A percentile compares a stretch with the other conserved stretches of the same genome.
phyloP scores from a whole-genome alignment of 2,329 filamentous ascomycete species.

The Arachnomyces sp. region DNA sequence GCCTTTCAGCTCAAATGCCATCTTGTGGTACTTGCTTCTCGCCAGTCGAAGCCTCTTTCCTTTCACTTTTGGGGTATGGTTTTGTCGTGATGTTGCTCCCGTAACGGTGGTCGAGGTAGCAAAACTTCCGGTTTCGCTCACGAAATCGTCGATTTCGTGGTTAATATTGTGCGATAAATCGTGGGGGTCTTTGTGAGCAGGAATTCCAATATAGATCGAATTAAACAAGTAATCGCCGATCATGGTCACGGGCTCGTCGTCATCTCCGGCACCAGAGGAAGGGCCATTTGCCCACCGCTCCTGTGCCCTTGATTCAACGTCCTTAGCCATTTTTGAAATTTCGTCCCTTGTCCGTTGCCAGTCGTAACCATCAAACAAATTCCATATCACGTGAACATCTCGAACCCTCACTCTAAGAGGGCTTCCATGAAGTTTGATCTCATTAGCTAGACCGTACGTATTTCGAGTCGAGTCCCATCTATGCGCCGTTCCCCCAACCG shows the following conservation, averaged over 20 bases:
- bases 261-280: constrained; percentile 47
- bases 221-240: constrained; percentile 97
- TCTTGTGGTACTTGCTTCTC: constrained; percentile 85
- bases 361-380: constrained; percentile 94
- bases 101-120: constrained; percentile 58
- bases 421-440: constrained; percentile 53
- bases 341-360: constrained; percentile 81
- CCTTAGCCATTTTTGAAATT: constrained; percentile 79
- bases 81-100: constrained; percentile 29
- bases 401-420: constrained; percentile 71
- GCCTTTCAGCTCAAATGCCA: constrained; percentile 85
- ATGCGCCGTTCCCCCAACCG: constrained; percentile 59
- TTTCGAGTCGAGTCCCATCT: constrained; percentile 74
- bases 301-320: constrained; percentile 73
- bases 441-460: constrained; percentile 60
- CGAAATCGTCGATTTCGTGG: constrained; percentile 73
- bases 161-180: constrained; percentile 81
- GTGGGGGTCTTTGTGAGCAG: constrained; percentile 72
- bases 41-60: constrained; percentile 62
- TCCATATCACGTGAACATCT: constrained; percentile 93
- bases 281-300: constrained; percentile 58
- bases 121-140: constrained; percentile 82
- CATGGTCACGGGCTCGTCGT: constrained; percentile 68
- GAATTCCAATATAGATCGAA: constrained; percentile 94
- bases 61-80: constrained; percentile 22